Evolutionary conservation across 805 yeast species (phyloP), one percentile per base, ranked within the genome.

Genomic region (Sugiyamaella marilandica): DNA sequence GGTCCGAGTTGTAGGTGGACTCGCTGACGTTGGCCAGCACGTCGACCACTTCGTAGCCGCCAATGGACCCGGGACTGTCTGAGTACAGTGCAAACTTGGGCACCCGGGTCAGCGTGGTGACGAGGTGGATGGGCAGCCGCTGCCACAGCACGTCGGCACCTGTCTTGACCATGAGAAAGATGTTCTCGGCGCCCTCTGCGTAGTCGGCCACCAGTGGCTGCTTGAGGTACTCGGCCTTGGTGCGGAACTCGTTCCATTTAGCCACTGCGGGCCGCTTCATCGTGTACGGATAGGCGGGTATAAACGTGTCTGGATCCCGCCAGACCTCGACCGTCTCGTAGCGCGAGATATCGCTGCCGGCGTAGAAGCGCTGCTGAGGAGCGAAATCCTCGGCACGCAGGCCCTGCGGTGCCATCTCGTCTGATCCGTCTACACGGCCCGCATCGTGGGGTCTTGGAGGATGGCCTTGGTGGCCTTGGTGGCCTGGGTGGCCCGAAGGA

Each of bases 141-240:
- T 59, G 52, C 71, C 71, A 66, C 47, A 65, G 58, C 5, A 65
- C 70, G 4, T 67, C 65, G 10, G 62, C 62, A 2, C 74, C 73
- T 2, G 74, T 71, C 52, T 70, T 70, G 51, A 70, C 56, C 64
- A 70, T 62, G 45, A 71, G 52, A 45, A 67, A 68, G 4, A 66
- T 31, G 18, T 57, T 58, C 16, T 62, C 65, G 11, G 60, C 51
- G 10, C 62, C 62, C 26, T 53, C 45, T 8, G 62, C 62, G 43
- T 57, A 62, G 45, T 62, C 65, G 1, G 63, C 64, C 14, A 53
- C 51, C 26, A 62, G 31, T 10, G 61, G 56, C 49, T 62, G 65
- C 41, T 59, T 52, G 35, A 62, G 48, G 37, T 54, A 59, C n/a
- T 55, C 55, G 9, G 54, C 52, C 18, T 49, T 51, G 14, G 55